These are phyloP conservation scores for Calocybe cyanea DNA, from an alignment of 768 basidiomycete genomes.

Conservation along the genomic window DNA sequence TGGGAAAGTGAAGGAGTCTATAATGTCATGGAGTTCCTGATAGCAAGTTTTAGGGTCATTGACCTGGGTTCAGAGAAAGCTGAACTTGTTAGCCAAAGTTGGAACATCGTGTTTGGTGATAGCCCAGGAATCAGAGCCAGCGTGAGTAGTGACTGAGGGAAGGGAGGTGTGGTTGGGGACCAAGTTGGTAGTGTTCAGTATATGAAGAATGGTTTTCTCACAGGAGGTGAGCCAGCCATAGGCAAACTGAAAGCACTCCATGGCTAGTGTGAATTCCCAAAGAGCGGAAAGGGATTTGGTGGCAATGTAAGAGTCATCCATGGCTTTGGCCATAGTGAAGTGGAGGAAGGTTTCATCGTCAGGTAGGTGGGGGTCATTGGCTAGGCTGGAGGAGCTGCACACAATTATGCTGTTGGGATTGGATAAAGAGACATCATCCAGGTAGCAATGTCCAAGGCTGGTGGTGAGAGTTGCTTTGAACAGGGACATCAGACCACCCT, in stretches of 20 bases:
- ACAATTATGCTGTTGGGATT: slow-evolving; percentile 9
- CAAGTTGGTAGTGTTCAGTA: too few species aligned
- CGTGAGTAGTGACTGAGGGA: too few species aligned
- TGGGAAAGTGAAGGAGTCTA: too few species aligned
- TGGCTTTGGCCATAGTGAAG: slow-evolving; percentile 22
- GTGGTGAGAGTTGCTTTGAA: too few species aligned
- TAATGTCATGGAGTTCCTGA: too few species aligned
- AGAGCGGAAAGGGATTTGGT: slow-evolving; percentile 5
- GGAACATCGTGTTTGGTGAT: too few species aligned
- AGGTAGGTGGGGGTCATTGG: slow-evolving; percentile 13
- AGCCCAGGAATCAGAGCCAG: too few species aligned
- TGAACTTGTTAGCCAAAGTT: too few species aligned
- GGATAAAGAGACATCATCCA: slow-evolving; percentile 7
- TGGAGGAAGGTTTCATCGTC: slow-evolving; percentile 6
- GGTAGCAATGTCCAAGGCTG: slow-evolving; percentile 15
- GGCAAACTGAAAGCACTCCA: slow-evolving; percentile 15
- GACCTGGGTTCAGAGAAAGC: too few species aligned
- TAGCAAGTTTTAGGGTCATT: too few species aligned
- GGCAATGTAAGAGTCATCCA: slow-evolving; percentile 20
- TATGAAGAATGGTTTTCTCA: slow-evolving; percentile 12
- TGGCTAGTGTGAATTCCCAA: slow-evolving; percentile 3
- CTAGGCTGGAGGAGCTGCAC: not conserved
- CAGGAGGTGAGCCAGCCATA: slow-evolving; percentile 18
- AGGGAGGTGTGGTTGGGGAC: too few species aligned
- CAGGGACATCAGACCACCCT: too few species aligned